These are phyloP conservation scores for Cyclotella cryptica DNA, from an alignment of 108 stramenopile species.

Conservation along the genomic window DNA sequence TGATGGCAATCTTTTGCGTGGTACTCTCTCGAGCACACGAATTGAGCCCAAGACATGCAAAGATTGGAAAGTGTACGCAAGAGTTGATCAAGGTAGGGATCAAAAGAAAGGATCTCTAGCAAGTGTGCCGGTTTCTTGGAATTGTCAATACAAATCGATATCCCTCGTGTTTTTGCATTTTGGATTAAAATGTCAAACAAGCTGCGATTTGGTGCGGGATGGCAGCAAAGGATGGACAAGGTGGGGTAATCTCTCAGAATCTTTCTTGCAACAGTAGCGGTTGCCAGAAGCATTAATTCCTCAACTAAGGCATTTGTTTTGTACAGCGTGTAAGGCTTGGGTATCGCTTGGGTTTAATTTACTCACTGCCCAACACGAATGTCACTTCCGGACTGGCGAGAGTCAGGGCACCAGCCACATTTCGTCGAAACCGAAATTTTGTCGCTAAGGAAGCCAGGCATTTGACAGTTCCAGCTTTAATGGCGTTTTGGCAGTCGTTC, in stretches of 20 bases:
- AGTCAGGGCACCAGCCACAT: slow-evolving; percentile 96
- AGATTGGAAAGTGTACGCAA: slow-evolving; percentile 96
- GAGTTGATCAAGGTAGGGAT: slow-evolving; percentile 95
- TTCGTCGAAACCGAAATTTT: slow-evolving; percentile 85
- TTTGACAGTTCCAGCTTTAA: slow-evolving; percentile 87
- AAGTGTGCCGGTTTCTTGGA: slow-evolving; percentile 94
- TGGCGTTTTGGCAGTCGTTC: slow-evolving; percentile 60
- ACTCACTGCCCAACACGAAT: slow-evolving; percentile 96
- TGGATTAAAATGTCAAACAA: slow-evolving; percentile 95
- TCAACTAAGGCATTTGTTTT: slow-evolving; percentile 96
- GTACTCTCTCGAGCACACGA: slow-evolving; percentile 97
- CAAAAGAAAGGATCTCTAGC: slow-evolving; percentile 73
- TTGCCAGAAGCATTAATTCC: slow-evolving; percentile 99
- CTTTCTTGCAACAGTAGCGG: slow-evolving; percentile 96
- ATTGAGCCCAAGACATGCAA: slow-evolving; percentile 97
- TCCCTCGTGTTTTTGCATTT: slow-evolving; percentile 82
- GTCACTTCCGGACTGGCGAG: slow-evolving; percentile 98
- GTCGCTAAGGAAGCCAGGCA: slow-evolving; percentile 85
- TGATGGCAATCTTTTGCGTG: slow-evolving; percentile 92
- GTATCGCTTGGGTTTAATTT: slow-evolving; percentile 98
- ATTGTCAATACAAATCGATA: slow-evolving; percentile 90
- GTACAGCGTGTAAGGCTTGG: slow-evolving; percentile 85
- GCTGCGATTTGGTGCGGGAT: slow-evolving; percentile 94
- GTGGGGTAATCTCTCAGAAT: slow-evolving; percentile 93
- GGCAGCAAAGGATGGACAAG: slow-evolving; percentile 93